These are phyloP conservation scores for Diaporthe capsici DNA, from an alignment of 2,329 filamentous ascomycete species.

Conservation along the genomic window DNA sequence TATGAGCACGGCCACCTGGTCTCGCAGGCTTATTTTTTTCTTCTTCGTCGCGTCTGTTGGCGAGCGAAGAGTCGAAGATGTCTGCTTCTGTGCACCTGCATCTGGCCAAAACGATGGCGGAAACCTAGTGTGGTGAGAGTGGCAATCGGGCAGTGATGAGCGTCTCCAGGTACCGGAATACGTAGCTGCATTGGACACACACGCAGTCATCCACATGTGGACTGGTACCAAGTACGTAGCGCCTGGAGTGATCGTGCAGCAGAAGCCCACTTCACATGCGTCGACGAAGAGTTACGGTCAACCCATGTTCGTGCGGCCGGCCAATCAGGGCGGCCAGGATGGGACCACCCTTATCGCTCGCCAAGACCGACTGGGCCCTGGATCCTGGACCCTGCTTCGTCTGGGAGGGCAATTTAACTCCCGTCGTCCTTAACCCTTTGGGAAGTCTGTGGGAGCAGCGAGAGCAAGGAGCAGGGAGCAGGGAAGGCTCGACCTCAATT, in stretches of 20 bases:
- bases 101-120: conserved; percentile 31
- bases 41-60: not conserved
- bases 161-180: not conserved
- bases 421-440: conserved; percentile 3
- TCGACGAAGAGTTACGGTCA: conserved; percentile 34
- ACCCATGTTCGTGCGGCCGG: conserved; percentile 5
- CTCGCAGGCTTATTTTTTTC: not conserved
- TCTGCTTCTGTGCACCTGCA: conserved; percentile 30
- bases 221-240: not conserved
- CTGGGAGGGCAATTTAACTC: conserved; percentile 30
- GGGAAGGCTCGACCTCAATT: conserved; percentile 24
- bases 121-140: conserved; percentile 21
- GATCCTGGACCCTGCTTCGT: conserved; percentile 31
- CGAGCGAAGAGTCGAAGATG: not conserved
- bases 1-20: not conserved
- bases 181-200: not conserved
- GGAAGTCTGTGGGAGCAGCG: not conserved
- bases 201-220: not conserved
- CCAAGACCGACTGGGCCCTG: conserved; percentile 22
- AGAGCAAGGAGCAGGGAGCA: not conserved
- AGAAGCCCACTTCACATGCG: conserved; percentile 33
- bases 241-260: conserved; percentile 22
- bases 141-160: conserved; percentile 31
- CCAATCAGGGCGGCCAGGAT: conserved; percentile 15
- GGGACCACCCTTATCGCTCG: conserved; percentile 30